Evolutionary conservation across 306 rosid genomes (phyloP).

Genomic region (Oxytropis ochrocephala): DNA sequence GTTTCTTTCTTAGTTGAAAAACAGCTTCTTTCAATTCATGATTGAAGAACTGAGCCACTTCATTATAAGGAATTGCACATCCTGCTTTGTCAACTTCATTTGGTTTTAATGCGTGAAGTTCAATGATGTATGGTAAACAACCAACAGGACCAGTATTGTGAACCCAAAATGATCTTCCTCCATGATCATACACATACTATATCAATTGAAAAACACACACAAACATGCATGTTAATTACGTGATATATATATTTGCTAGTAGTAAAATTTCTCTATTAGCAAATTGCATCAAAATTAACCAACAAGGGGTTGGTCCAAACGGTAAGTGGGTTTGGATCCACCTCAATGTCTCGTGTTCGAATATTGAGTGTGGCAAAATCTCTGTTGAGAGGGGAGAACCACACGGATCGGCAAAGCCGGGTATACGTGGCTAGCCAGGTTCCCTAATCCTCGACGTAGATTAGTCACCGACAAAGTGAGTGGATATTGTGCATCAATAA

Average conservation of each 20-base stretch:
- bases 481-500: no score
- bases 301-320: no score
- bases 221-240: neutral
- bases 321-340: no score
- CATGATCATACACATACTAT: conserved; percentile 33
- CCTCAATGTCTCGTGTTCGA: no score
- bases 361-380: no score
- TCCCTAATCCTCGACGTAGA: no score
- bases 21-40: conserved; percentile 26
- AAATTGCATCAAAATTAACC: neutral
- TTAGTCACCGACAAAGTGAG: no score
- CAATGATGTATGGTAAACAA: conserved; percentile 44
- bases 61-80: conserved; percentile 47
- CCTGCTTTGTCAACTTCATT: conserved; percentile 44
- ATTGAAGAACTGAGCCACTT: conserved; percentile 63
- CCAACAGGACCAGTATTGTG: conserved; percentile 51
- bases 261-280: neutral
- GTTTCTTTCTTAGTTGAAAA: conserved; percentile 41
- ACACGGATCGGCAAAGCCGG: no score
- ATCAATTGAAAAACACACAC: neutral
- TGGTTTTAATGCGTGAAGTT: conserved; percentile 13
- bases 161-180: conserved; percentile 52
- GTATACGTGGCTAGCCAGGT: no score
- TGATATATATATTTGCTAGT: neutral
- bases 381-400: no score